Percentiles rank a stretch among this genome's conserved stretches.
These are phyloP conservation scores for Exophiala spinifera DNA, from an alignment of 2,329 filamentous ascomycete species.

Conservation along the genomic window DNA sequence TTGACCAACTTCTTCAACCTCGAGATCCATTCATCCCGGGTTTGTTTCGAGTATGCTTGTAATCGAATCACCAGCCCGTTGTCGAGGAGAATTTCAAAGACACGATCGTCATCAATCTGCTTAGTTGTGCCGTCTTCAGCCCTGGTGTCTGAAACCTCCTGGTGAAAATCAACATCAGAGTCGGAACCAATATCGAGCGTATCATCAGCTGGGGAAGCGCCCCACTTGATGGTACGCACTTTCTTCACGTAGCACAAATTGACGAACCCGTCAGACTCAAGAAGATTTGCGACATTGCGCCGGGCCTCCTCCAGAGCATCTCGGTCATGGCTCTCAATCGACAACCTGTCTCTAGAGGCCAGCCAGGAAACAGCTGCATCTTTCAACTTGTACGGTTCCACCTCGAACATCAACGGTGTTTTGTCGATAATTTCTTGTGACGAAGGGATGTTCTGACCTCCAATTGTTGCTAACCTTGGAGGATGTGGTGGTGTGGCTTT, in stretches of 20 bases:
- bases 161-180: conserved; percentile 56
- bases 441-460: conserved; percentile 50
- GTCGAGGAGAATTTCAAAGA: conserved; percentile 60
- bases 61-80: conserved; percentile 62
- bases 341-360: conserved; percentile 44
- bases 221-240: conserved; percentile 54
- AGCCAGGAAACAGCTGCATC: conserved; percentile 58
- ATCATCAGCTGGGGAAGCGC: conserved; percentile 53
- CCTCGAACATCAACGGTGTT: conserved; percentile 60
- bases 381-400: conserved; percentile 60
- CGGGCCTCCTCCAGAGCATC: conserved; percentile 59
- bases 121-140: conserved; percentile 53
- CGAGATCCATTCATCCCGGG: conserved; percentile 61
- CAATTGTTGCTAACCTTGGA: conserved; percentile 49
- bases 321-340: conserved; percentile 52
- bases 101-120: conserved; percentile 55
- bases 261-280: conserved; percentile 62
- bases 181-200: conserved; percentile 52
- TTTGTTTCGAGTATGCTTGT: conserved; percentile 56
- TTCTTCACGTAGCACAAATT: conserved; percentile 57
- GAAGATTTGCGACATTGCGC: conserved; percentile 57
- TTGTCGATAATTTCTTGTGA: conserved; percentile 53
- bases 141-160: conserved; percentile 44
- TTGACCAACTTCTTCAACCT: conserved; percentile 55
- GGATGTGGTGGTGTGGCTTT: conserved; percentile 59